Evolutionary conservation across 129 eudicot species (phyloP), one percentile per base, ranked within the genome.

Genomic region (Kitagawia praeruptora): DNA sequence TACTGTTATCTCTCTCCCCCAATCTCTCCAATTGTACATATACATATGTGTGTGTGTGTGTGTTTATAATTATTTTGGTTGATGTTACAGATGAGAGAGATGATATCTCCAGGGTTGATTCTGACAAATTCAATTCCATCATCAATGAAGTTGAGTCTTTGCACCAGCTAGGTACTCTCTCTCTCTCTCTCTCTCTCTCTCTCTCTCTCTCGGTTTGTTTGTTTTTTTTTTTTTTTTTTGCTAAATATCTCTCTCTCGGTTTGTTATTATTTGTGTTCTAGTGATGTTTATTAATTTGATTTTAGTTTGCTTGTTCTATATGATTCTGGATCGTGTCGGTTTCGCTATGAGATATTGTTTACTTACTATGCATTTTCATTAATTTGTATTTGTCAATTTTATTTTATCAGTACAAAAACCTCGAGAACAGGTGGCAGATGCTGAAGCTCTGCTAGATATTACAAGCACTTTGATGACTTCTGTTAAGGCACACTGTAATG

Each of bases 341-440:
- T 39, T 7, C 28, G 9, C 14, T 41, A 11, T 15, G 18, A 25
- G 19, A 23, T 47, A 12, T 46, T 12, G 44, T 78, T 37, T 9
- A n/a, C 10, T 34, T 67, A 0, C 18, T 4, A 25, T 63, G 56
- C 39, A 42, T 14, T n/a, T 61, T 56, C 4, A 23, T 56, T 63
- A 63, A 13, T 4, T n/a, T 41, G 23, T 41, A 27, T 46, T 34
- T 70, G 23, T 31, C 9, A 31, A 61, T 21, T 40, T 70, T 61
- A 27, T 46, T 11, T 74, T 40, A 39, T 66, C 91, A 96, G 99
- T 96, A 27, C 86, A 85, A 84, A 96, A 89, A 80, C 99, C 99
- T 37, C 84, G 99, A 79, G 99, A 96, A 39, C 99, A 96, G 83
- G 98, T 96, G 37, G 99, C 98, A 8, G 99, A 96, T 89, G 99